Base-by-base conservation (phyloP, 2,329 filamentous ascomycete genomes). In the Paecilomyces dactylethromorphus region DNA sequence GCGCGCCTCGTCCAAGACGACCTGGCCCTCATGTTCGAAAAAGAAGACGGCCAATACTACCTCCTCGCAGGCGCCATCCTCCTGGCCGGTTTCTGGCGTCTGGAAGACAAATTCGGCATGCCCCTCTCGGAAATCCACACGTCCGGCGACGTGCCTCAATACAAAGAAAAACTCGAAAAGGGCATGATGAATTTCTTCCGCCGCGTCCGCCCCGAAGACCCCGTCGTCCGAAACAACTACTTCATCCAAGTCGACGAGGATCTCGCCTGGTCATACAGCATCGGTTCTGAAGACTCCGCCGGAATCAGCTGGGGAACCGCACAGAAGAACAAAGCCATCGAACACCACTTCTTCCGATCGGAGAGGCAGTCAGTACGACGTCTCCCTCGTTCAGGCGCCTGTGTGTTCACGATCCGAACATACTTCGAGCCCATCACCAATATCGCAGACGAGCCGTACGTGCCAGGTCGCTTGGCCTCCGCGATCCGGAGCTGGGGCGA, bases 181-280 rank as follows among this genome's bases (percentile, higher is more conserved):
- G 88, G 89, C 12, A 93, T 92, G 89, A 82, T 82, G 76, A 91
- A 88, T 70, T 92, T 95, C 77, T 94, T 95, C 77, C 80, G 84
- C 0, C 78, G 91, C 0, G 72, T 94, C 0, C 81, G 83, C 67
- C 87, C 88, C 1, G 86, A 91, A 50, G 84, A 85, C 52, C 82
- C 86, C 0, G 83, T 89, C 24, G 65, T 85, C 21, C 80, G 90
- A 59, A 91, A 92, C 70, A 93, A 94, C 70, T 95, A 94, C 74
- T 95, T 95, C 77, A 83, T 95, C 62, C 91, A 95, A 74, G 90
- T 94, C 1, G 91, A 95, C 68, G 89, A 92, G 58, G 75, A 82
- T 4, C 78, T 96, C 1, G 79, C 88, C 0, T 95, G 91, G 91
- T 90, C 87, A 60, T 76, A 80, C 67, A 90, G 85, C 66, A 92